phyloP scores from a whole-genome alignment of 352 stramenopile genomes.

The Bremia lactucae region DNA sequence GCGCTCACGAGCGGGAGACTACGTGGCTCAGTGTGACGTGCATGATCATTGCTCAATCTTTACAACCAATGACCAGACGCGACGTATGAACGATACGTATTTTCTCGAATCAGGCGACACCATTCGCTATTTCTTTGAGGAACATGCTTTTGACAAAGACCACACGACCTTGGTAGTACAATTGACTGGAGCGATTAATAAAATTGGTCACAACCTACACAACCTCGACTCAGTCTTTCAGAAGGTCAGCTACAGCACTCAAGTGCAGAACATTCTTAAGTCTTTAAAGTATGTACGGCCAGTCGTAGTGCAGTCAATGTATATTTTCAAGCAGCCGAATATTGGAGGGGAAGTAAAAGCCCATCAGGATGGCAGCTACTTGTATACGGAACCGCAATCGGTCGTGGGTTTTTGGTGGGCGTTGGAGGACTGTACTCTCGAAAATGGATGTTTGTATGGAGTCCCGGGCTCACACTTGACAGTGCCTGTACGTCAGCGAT shows the following conservation, averaged over 20 bases:
- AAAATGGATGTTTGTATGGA: conserved; percentile 93
- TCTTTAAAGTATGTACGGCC: conserved; percentile 85
- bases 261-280: conserved; percentile 63
- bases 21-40: conserved; percentile 53
- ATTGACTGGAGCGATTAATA: conserved; percentile 85
- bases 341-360: conserved; percentile 89
- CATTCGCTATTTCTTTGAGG: conserved; percentile 93
- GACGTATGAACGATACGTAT: conserved; percentile 84
- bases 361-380: conserved; percentile 95
- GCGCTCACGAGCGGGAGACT: conserved; percentile 33
- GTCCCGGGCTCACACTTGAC: conserved; percentile 82
- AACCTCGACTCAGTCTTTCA: conserved; percentile 81
- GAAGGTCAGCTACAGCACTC: conserved; percentile 66
- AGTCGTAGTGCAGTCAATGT: conserved; percentile 92
- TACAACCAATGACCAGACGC: conserved; percentile 73
- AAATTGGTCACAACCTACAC: conserved; percentile 94
- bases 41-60: conserved; percentile 67
- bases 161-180: conserved; percentile 59
- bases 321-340: conserved; percentile 94
- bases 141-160: conserved; percentile 53
- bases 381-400: conserved; percentile 93
- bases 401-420: conserved; percentile 93
- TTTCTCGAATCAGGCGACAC: conserved; percentile 89
- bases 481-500: conserved; percentile 77
- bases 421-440: conserved; percentile 89